Evolutionary conservation across 306 rosid species (phyloP).

Genomic region (Prunus kanzakura): DNA sequence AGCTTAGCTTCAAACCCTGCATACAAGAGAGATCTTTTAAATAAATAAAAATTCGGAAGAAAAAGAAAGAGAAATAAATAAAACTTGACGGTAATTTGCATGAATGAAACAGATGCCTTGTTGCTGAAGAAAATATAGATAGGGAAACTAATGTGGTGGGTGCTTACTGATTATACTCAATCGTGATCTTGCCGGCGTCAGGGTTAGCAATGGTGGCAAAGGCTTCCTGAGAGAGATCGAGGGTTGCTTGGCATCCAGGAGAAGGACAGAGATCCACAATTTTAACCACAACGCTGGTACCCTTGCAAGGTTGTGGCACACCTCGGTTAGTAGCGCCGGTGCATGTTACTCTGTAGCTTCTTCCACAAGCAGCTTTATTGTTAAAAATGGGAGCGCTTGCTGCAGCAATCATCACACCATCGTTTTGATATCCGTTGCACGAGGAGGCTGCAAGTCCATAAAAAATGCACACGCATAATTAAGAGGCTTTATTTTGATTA

Average conservation of each 20-base stretch:
- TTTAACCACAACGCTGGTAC: slow-evolving; percentile 11
- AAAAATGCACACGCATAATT: too few species aligned
- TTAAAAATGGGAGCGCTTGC: slow-evolving; percentile 8
- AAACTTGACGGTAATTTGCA: too few species aligned
- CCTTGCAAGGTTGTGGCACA: slow-evolving; percentile 18
- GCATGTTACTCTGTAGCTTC: slow-evolving; percentile 13
- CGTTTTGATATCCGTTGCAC: not conserved
- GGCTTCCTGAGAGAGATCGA: slow-evolving; percentile 28
- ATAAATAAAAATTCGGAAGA: too few species aligned
- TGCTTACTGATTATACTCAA: slow-evolving; percentile 18
- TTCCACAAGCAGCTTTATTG: slow-evolving; percentile 15
- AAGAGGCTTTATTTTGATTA: too few species aligned
- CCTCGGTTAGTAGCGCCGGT: slow-evolving; percentile 14
- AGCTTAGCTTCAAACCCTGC: too few species aligned
- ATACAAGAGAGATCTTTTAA: too few species aligned
- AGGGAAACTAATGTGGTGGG: not conserved
- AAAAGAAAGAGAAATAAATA: too few species aligned
- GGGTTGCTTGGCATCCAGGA: slow-evolving; percentile 17
- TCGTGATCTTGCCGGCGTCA: slow-evolving; percentile 20
- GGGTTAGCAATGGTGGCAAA: slow-evolving; percentile 20
- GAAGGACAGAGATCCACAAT: slow-evolving; percentile 25
- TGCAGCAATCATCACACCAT: slow-evolving; percentile 15
- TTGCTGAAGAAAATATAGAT: too few species aligned
- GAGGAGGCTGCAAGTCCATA: not conserved
- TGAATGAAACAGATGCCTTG: too few species aligned